Evolutionary conservation across 164 flowering plant species (phyloP).

Genomic region (Santalum album): DNA sequence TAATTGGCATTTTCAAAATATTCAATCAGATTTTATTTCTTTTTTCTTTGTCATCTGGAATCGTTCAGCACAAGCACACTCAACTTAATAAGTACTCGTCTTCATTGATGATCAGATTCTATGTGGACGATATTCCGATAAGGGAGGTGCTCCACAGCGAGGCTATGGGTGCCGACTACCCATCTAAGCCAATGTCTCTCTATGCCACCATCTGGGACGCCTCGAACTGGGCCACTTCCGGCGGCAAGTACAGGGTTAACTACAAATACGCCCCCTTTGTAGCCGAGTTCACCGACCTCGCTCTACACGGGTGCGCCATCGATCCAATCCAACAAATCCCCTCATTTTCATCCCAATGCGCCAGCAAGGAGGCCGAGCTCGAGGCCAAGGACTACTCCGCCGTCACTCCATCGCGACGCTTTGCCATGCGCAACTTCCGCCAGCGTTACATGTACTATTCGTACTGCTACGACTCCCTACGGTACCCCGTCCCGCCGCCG

Average conservation of each 20-base stretch:
- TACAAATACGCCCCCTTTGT: constrained; percentile 74
- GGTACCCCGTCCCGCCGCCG: constrained; percentile 68
- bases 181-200: constrained; percentile 86
- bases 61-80: no score
- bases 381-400: constrained; percentile 28
- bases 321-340: constrained; percentile 48
- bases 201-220: constrained; percentile 99
- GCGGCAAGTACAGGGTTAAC: constrained; percentile 66
- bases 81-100: no score
- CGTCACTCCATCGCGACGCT: constrained; percentile 29
- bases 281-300: constrained; percentile 55
- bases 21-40: no score
- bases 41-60: no score
- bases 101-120: no score
- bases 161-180: constrained; percentile 81
- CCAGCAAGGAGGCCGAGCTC: constrained; percentile 15
- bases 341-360: constrained; percentile 11
- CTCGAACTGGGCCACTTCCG: constrained; percentile 82
- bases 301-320: constrained; percentile 55
- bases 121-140: constrained; percentile 78
- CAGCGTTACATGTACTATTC: constrained; percentile 73
- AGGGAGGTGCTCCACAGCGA: constrained; percentile 51
- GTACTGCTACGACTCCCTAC: constrained; percentile 62
- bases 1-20: no score
- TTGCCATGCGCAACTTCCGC: constrained; percentile 57